These are phyloP conservation scores for Myochromella boudieri DNA, from an alignment of 768 basidiomycete genomes.

Conservation along the genomic window DNA sequence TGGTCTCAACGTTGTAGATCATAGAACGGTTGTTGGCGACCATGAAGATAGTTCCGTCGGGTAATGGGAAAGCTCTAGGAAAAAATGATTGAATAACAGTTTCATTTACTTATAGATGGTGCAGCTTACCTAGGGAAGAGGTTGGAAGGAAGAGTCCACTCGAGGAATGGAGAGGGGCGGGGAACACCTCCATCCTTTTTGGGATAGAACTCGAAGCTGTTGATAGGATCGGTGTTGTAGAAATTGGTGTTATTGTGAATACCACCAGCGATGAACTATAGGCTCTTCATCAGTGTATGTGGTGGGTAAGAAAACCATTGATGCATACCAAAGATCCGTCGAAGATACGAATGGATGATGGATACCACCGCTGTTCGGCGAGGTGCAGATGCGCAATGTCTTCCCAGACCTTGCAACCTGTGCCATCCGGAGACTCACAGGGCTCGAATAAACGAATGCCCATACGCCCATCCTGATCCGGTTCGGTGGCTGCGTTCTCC, in stretches of 20 bases:
- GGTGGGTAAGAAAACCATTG: no score
- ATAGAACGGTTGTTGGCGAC: conserved; percentile 39
- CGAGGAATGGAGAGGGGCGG: background rate
- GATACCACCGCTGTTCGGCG: conserved; percentile 37
- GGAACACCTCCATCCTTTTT: conserved; percentile 35
- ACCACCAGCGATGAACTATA: conserved; percentile 15
- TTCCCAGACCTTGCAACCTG: conserved; percentile 33
- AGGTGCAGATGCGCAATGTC: conserved; percentile 31
- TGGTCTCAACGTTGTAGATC: conserved; percentile 37
- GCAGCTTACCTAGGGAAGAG: conserved; percentile 21
- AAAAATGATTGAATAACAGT: background rate
- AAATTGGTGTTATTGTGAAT: background rate
- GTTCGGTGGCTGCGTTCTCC: conserved; percentile 20
- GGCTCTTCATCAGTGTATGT: no score
- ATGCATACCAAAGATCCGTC: conserved; percentile 27
- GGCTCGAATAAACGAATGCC: conserved; percentile 37
- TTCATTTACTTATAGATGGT: background rate
- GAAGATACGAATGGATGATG: conserved; percentile 32
- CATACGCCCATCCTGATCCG: conserved; percentile 30
- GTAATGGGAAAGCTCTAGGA: conserved; percentile 22
- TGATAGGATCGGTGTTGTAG: background rate
- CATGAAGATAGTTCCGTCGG: conserved; percentile 39
- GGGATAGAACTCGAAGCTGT: conserved; percentile 35
- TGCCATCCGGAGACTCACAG: conserved; percentile 24
- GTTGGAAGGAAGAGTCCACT: conserved; percentile 19